phyloP scores from a whole-genome alignment of 2,329 filamentous ascomycete genomes.

The Fusarium albosuccineum region DNA sequence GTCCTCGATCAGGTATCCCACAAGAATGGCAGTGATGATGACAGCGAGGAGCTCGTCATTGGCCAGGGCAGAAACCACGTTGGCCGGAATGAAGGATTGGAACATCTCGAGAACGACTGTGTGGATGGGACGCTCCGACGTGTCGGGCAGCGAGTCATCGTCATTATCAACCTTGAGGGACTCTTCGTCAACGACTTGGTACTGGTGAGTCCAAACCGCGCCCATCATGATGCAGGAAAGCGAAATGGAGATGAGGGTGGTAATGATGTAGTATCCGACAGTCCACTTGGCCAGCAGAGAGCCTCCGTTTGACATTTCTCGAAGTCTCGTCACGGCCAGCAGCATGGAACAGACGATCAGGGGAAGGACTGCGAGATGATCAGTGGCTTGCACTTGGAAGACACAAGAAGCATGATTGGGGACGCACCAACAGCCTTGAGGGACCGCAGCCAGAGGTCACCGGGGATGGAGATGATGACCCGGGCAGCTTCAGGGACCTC shows the following conservation, averaged over 20 bases:
- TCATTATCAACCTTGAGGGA: constrained; percentile 43
- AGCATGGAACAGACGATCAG: constrained; percentile 65
- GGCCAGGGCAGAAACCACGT: constrained; percentile 61
- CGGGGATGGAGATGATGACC: constrained; percentile 61
- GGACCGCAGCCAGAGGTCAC: constrained; percentile 63
- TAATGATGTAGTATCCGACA: constrained; percentile 63
- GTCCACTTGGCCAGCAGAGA: constrained; percentile 62
- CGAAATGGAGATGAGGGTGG: constrained; percentile 63
- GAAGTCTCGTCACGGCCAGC: constrained; percentile 62
- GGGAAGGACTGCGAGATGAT: no score
- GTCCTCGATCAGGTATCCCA: constrained; percentile 60
- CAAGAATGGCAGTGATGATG: constrained; percentile 60
- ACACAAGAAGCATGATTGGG: background rate
- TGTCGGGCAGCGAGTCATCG: constrained; percentile 32
- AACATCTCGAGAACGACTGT: constrained; percentile 63
- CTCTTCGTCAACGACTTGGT: constrained; percentile 49
- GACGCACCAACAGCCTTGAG: constrained; percentile 62
- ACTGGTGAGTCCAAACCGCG: constrained; percentile 62
- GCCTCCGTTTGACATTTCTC: constrained; percentile 59
- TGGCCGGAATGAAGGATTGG: constrained; percentile 62
- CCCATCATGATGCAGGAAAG: constrained; percentile 61
- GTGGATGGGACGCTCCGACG: constrained; percentile 54
- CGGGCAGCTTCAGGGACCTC: constrained; percentile 58
- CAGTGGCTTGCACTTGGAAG: no score
- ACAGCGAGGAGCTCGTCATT: constrained; percentile 61